These are phyloP conservation scores for Podospora bellae-mahoneyi DNA, from an alignment of 495 filamentous ascomycete genomes.

Conservation along the genomic window DNA sequence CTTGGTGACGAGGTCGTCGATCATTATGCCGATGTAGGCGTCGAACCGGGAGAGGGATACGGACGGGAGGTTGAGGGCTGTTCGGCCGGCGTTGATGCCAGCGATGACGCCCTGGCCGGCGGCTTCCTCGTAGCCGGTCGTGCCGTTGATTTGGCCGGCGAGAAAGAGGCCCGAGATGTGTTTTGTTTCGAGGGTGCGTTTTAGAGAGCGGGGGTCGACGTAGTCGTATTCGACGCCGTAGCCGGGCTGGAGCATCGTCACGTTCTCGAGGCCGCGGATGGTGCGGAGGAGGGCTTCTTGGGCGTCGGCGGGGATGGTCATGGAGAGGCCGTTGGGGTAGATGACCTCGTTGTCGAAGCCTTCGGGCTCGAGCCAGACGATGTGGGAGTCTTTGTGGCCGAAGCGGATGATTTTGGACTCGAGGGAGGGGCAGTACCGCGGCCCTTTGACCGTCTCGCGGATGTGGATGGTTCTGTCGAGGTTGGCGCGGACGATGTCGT, in stretches of 20 bases:
- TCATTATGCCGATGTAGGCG: constrained; percentile 97
- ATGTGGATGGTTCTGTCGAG: constrained; percentile 94
- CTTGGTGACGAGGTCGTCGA: constrained; percentile 96
- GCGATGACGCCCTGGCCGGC: constrained; percentile 91
- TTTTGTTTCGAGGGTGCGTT: constrained; percentile 89
- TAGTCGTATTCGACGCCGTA: constrained; percentile 99
- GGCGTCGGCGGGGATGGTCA: constrained; percentile 86
- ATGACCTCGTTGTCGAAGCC: constrained; percentile 87
- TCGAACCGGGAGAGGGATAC: constrained; percentile 76
- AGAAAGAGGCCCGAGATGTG: constrained; percentile 84
- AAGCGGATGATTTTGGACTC: constrained; percentile 95
- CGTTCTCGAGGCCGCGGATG: constrained; percentile 81
- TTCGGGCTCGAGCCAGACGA: constrained; percentile 96
- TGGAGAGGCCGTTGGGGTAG: constrained; percentile 95
- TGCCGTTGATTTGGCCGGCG: constrained; percentile 97
- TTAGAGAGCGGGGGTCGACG: constrained; percentile 85
- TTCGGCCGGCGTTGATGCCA: constrained; percentile 86
- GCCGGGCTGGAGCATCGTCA: constrained; percentile 89
- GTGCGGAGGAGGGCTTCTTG: constrained; percentile 82
- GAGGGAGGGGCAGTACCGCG: constrained; percentile 90
- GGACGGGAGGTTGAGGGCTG: constrained; percentile 59
- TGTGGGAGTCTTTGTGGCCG: constrained; percentile 68
- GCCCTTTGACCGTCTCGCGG: constrained; percentile 89
- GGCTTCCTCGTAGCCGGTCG: constrained; percentile 96
- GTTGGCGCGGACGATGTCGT: constrained; percentile 81